Evolutionary conservation across 2,329 filamentous ascomycete species (phyloP).

Genomic region (Penicillium sp.): DNA sequence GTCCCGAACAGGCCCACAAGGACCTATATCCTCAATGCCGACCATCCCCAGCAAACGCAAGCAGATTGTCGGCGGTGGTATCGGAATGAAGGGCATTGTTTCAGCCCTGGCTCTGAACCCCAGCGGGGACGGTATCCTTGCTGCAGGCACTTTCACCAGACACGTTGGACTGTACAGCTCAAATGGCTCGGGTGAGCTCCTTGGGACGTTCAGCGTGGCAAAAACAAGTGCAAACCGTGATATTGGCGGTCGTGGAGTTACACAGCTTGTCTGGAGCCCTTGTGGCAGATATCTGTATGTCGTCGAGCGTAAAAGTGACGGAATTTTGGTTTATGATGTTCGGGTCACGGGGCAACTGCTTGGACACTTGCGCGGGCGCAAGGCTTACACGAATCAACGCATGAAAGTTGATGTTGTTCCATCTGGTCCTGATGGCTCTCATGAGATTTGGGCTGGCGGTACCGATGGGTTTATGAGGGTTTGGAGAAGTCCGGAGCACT

Average conservation of each 20-base stretch:
- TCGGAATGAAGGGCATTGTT: conserved; percentile 56
- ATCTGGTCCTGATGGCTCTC: conserved; percentile 31
- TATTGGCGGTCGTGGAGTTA: conserved; percentile 53
- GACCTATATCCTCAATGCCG: conserved; percentile 44
- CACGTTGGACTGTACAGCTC: conserved; percentile 55
- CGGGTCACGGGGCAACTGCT: conserved; percentile 52
- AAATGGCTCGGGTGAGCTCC: conserved; percentile 47
- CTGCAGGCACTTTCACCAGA: conserved; percentile 57
- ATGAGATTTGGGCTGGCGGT: conserved; percentile 60
- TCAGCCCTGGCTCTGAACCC: conserved; percentile 49
- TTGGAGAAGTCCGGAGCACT: conserved; percentile 47
- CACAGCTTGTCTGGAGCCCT: conserved; percentile 56
- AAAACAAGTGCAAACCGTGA: conserved; percentile 36
- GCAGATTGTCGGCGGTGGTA: conserved; percentile 44
- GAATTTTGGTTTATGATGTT: conserved; percentile 58
- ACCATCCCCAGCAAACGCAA: conserved; percentile 51
- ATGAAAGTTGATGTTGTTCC: conserved; percentile 53
- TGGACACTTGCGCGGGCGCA: conserved; percentile 47
- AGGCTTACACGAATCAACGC: conserved; percentile 52
- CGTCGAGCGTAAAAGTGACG: conserved; percentile 55
- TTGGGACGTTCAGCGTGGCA: conserved; percentile 51
- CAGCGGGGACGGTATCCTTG: conserved; percentile 47
- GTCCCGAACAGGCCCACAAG: conserved; percentile 42
- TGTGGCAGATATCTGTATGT: conserved; percentile 59
- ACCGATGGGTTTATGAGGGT: conserved; percentile 53